Base-by-base conservation (phyloP, 805 yeast genomes). In the Sungouiozyma intestinalis region DNA sequence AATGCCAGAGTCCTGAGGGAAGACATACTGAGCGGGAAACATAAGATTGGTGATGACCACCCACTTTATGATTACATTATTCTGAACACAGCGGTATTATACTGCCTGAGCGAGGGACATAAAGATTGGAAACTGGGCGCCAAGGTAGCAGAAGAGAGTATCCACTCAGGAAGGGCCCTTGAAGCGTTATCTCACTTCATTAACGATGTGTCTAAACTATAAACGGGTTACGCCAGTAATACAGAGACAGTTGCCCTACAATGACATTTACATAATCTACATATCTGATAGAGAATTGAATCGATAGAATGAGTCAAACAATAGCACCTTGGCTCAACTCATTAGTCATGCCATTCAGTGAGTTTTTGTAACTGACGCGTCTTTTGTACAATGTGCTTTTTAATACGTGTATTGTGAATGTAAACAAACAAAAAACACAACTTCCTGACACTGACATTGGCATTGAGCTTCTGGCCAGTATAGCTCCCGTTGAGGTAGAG, bases 1-100 rank as follows among this genome's bases (percentile, higher is more conserved):
- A 92, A 92, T 59, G 96, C 98, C 0, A 49, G 58, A 48, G 68
- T 69, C 57, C 50, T 76, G 37, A 51, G 53, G 19, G 64, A 58
- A 15, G 56, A 63, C 47, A 68, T 66, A 55, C 50, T 73, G 33
- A 48, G 55, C 11, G 69, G 75, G 41, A 73, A 74, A 45, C 55
- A 66, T 36, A 65, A 68, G 4, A 62, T 66, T 32, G 70, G 74
- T 19, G 67, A 77, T 45, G 62, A 66, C 35, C 60, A 71, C 47
- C 85, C 97, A 3, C 64, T 88, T 14, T 77, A 80, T 40, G 96
- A 92, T 63, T 92, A 88, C 64, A 92, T 92, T n/a, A 61, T 90
- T 44, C 63, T 92, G 72, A 92, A 92, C 61, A 72, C 94, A 16
- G 88, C 88, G 3, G 95, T 95, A 0, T 66, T 92, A 44, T 88